Evolutionary conservation across 2,329 filamentous ascomycete species (phyloP), one percentile per base, ranked within the genome.

Genomic region (Chrysoporthe austroafricana): DNA sequence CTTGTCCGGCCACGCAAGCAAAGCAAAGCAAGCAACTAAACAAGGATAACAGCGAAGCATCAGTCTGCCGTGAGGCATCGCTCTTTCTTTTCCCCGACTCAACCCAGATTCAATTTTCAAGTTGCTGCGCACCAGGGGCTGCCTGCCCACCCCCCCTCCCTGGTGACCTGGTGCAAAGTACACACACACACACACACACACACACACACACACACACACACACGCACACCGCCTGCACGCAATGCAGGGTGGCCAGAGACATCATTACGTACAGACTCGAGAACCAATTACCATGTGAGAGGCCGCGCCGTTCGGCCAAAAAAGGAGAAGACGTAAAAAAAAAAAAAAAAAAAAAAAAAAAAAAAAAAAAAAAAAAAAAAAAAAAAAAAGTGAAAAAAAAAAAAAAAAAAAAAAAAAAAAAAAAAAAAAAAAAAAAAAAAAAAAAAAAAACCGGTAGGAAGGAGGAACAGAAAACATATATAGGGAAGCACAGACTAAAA

Each of bases 61-160:
- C 64, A 56, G 39, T 56, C 26, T 63, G 64, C 64, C 64, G 64
- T 58, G 64, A 64, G 66, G 62, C 62, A 64, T 46, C 18, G 50
- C 36, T 62, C 56, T 21, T 44, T 46, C 59, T 46, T 67, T 26
- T 62, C 52, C 57, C 52, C 43, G 21, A 14, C 50, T 54, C 50
- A 32, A 54, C 26, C 50, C 48, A 13, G 14, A 32, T 52, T 34
- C 59, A 16, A 11, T 42, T 54, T 42, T 32, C 36, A 16, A 34
- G 43, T 46, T 13, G 44, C 48, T 44, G 36, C 36, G 36, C 36
- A 39, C 36, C 36, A 39, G 36, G 9, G 36, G 36, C 9, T 18
- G 21, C 44, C n/a, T 13, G 8, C 44, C 44, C 44, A 4, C 14
- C 44, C 44, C 44, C 8, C 44, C 4, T 13, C 13, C 11, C 18